Percentiles rank a stretch among this genome's conserved stretches.
Evolutionary conservation across 2,329 filamentous ascomycete species (phyloP).

Genomic region (Coniochaeta sp.): DNA sequence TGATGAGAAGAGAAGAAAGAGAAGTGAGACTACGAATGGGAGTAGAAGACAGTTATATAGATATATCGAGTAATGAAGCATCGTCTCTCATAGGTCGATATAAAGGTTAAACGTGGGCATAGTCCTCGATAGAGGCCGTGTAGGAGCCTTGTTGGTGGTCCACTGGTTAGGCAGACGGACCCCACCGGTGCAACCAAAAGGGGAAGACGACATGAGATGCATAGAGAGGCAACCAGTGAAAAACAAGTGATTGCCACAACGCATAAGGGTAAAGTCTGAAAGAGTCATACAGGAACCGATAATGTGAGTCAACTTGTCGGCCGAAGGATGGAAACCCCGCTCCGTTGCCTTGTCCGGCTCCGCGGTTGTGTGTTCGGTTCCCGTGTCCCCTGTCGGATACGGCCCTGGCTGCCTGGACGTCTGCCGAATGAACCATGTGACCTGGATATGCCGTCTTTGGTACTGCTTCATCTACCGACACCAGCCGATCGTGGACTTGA

Average conservation of each 20-base stretch:
- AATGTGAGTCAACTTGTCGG: not conserved
- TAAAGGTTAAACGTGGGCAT: not conserved
- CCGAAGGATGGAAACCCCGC: conserved; percentile 1
- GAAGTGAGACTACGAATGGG: not conserved
- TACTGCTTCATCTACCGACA: not conserved
- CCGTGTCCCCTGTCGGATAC: not conserved
- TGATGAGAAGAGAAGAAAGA: not conserved
- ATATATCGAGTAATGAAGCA: not conserved
- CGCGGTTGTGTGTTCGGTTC: not conserved
- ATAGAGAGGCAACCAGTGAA: not conserved
- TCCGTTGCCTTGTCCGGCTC: not conserved
- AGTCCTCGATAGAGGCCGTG: too few species aligned
- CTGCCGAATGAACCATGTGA: not conserved
- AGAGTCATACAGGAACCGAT: not conserved
- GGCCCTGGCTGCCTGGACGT: not conserved
- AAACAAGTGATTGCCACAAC: not conserved
- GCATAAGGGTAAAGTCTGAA: not conserved
- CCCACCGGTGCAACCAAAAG: not conserved
- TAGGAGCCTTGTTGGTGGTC: not conserved
- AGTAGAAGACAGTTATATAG: not conserved
- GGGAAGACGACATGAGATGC: not conserved
- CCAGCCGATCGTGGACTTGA: too few species aligned
- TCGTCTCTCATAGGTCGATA: not conserved
- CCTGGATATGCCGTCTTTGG: not conserved
- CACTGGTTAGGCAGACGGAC: not conserved